These are phyloP conservation scores for Penstemon davidsonii DNA, from an alignment of 257 asterid species.

Conservation along the genomic window DNA sequence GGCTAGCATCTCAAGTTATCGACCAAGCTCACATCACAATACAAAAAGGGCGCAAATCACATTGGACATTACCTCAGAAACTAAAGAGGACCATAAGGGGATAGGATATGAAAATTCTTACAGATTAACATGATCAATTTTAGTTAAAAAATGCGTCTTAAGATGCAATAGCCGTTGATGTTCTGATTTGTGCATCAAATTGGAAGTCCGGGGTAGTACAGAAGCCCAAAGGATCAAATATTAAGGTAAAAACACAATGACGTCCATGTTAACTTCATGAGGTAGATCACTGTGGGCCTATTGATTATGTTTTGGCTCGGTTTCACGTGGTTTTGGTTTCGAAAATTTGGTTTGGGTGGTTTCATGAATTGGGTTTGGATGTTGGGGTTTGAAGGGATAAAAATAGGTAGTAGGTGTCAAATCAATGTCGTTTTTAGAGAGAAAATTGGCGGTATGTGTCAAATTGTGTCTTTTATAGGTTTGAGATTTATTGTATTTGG, in stretches of 20 bases:
- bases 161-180: slow-evolving; percentile 12
- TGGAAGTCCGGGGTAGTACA: slow-evolving; percentile 4
- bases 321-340: too few relatives aligned
- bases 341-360: too few relatives aligned
- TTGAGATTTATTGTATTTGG: too few relatives aligned
- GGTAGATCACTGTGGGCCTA: background rate
- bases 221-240: slow-evolving; percentile 4
- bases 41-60: slow-evolving; percentile 2
- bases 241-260: slow-evolving; percentile 13
- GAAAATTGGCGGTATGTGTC: too few relatives aligned
- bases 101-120: background rate
- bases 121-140: background rate
- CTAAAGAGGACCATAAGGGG: background rate
- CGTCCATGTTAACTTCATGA: background rate
- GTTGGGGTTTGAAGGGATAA: too few relatives aligned
- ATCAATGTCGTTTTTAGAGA: too few relatives aligned
- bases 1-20: slow-evolving; percentile 17
- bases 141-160: slow-evolving; percentile 1
- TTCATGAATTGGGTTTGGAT: too few relatives aligned
- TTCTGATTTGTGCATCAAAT: slow-evolving; percentile 9
- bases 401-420: too few relatives aligned
- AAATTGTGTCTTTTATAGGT: too few relatives aligned
- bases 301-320: too few relatives aligned
- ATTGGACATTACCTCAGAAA: background rate
- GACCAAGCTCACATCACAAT: slow-evolving; percentile 3